Conservation (phyloP, 441 rosid genomes). For the Gossypium lobatum region DNA sequence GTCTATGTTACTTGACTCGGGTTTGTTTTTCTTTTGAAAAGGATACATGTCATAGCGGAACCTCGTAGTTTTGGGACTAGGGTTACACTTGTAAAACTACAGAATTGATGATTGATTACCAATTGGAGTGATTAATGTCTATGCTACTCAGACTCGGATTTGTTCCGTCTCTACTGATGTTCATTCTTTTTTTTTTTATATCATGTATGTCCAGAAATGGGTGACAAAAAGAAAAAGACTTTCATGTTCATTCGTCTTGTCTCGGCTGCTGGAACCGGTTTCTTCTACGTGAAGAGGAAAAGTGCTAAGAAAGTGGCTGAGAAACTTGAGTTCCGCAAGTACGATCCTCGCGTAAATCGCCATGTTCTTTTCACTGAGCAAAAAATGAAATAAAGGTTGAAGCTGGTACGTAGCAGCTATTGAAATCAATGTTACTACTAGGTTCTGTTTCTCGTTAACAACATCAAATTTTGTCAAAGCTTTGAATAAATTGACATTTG, state of each 20-base stretch:
- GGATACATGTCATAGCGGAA: too few species aligned
- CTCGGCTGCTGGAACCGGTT: conserved; percentile 94
- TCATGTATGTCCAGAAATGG: conserved; percentile 36
- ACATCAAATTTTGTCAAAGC: neutral
- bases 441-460: neutral
- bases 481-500: neutral
- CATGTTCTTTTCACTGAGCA: conserved; percentile 86
- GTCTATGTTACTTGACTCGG: neutral
- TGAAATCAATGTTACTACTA: neutral
- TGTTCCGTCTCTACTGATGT: neutral
- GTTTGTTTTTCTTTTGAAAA: too few species aligned
- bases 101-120: too few species aligned
- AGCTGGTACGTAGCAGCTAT: neutral
- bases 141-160: too few species aligned
- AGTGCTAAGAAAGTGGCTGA: conserved; percentile 69
- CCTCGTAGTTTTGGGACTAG: too few species aligned
- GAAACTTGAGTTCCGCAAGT: conserved; percentile 91
- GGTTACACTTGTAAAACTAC: too few species aligned
- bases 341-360: conserved; percentile 84
- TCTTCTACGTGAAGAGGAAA: conserved; percentile 92
- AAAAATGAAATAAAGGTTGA: conserved; percentile 70
- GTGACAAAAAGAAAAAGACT: conserved; percentile 86
- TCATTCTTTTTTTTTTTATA: neutral
- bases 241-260: conserved; percentile 87
- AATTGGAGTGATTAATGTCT: too few species aligned